phyloP scores from a whole-genome alignment of 2,329 filamentous ascomycete species.

The Aureobasidium sp. region DNA sequence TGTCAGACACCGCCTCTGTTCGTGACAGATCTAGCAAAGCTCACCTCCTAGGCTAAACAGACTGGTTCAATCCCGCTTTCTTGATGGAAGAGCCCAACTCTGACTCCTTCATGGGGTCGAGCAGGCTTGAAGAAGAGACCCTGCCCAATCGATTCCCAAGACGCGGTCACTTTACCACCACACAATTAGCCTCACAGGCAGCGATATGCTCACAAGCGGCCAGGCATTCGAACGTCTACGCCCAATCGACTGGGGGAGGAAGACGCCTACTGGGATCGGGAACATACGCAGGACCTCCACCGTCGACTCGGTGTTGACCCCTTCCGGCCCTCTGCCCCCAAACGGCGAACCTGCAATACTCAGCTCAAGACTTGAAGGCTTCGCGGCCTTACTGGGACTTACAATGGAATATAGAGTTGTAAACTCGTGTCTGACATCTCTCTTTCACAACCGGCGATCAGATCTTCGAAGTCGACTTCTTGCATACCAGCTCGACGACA shows the following conservation, averaged over 20 bases:
- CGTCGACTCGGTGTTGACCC: background rate
- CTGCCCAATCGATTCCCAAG: background rate
- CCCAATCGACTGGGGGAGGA: conserved; percentile 5
- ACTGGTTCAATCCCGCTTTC: background rate
- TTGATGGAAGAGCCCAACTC: background rate
- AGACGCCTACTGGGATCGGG: background rate
- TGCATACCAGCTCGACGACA: conserved; percentile 15
- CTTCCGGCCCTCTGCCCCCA: conserved; percentile 9
- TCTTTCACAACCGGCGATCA: conserved; percentile 11
- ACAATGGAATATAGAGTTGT: conserved; percentile 17
- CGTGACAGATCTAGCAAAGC: background rate
- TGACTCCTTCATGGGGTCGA: background rate
- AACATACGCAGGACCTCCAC: background rate
- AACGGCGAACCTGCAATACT: conserved; percentile 8
- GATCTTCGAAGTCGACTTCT: conserved; percentile 4
- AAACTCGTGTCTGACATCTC: conserved; percentile 13
- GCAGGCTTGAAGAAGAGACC: background rate
- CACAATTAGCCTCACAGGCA: background rate
- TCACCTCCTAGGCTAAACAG: background rate
- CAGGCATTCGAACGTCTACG: background rate
- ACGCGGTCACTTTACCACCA: too few relatives aligned
- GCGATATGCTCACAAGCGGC: too few relatives aligned
- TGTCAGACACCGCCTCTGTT: background rate
- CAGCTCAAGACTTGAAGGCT: background rate
- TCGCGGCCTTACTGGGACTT: background rate